Evolutionary conservation across 225 moss, liverwort and hornwort genomes (phyloP).

Genomic region (Straminergon stramineum): DNA sequence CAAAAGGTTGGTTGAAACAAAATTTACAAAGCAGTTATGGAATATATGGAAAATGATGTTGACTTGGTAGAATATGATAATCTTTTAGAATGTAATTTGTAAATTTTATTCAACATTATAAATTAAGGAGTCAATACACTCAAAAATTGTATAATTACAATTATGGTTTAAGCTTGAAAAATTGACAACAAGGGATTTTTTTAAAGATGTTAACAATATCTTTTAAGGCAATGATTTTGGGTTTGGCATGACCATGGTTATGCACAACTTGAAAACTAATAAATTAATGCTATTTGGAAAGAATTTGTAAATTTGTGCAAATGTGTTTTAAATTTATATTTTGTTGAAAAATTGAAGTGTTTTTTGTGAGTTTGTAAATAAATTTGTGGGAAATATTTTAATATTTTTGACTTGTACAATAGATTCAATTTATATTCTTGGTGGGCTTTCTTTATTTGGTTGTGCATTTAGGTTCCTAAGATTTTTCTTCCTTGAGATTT

Average conservation of each 20-base stretch:
- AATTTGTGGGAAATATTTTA: too few relatives aligned
- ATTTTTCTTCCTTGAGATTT: not conserved
- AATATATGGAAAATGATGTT: too few relatives aligned
- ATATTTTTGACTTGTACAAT: too few relatives aligned
- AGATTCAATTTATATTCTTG: too few relatives aligned
- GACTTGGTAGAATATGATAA: not conserved
- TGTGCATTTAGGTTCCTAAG: too few relatives aligned
- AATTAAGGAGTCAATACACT: not conserved
- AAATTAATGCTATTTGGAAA: not conserved
- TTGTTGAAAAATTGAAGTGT: not conserved
- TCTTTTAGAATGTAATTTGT: not conserved
- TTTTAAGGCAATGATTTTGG: not conserved
- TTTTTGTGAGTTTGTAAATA: not conserved
- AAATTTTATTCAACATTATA: not conserved
- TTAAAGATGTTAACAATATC: not conserved
- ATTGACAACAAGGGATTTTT: not conserved
- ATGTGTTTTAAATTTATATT: not conserved
- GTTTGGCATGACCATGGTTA: accelerated
- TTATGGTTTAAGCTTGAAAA: not conserved
- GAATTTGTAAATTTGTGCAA: not conserved
- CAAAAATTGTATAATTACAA: too few relatives aligned
- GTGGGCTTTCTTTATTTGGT: too few relatives aligned
- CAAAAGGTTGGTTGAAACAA: too few relatives aligned
- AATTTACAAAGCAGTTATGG: too few relatives aligned
- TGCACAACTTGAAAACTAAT: not conserved